Conservation (phyloP, 441 rosid genomes). For the Mallotus japonicus region DNA sequence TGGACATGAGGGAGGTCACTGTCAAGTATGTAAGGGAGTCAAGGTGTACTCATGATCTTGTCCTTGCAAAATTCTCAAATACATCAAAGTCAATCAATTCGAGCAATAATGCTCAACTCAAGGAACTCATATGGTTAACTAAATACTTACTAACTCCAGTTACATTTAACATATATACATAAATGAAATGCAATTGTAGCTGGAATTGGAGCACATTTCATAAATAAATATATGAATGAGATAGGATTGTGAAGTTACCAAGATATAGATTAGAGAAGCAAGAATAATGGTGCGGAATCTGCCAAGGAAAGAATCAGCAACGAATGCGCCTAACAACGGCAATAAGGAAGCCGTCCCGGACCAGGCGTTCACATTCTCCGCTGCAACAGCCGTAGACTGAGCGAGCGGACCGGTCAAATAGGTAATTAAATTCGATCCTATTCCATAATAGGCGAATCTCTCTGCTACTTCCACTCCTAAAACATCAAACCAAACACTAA, state of each 20-base stretch:
- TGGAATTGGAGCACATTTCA: too few relatives aligned
- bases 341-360: slow-evolving; percentile 43
- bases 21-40: too few relatives aligned
- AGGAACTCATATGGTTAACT: not conserved
- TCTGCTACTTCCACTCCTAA: slow-evolving; percentile 58
- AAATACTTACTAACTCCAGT: too few relatives aligned
- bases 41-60: too few relatives aligned
- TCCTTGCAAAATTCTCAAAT: too few relatives aligned
- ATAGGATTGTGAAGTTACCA: slow-evolving; percentile 31
- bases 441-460: slow-evolving; percentile 57
- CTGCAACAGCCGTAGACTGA: slow-evolving; percentile 58
- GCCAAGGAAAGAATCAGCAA: slow-evolving; percentile 66
- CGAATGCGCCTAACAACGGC: slow-evolving; percentile 57
- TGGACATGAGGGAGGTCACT: not conserved
- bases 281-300: slow-evolving; percentile 51
- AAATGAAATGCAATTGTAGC: too few relatives aligned
- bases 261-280: slow-evolving; percentile 47
- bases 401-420: slow-evolving; percentile 61
- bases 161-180: too few relatives aligned
- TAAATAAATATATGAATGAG: too few relatives aligned
- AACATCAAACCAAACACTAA: not conserved
- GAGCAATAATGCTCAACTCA: not conserved
- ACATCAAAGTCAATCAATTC: not conserved
- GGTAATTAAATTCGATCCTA: slow-evolving; percentile 50
- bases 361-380: slow-evolving; percentile 59